phyloP scores from a whole-genome alignment of 148 eudicot genomes.

The Nyssa sinensis region DNA sequence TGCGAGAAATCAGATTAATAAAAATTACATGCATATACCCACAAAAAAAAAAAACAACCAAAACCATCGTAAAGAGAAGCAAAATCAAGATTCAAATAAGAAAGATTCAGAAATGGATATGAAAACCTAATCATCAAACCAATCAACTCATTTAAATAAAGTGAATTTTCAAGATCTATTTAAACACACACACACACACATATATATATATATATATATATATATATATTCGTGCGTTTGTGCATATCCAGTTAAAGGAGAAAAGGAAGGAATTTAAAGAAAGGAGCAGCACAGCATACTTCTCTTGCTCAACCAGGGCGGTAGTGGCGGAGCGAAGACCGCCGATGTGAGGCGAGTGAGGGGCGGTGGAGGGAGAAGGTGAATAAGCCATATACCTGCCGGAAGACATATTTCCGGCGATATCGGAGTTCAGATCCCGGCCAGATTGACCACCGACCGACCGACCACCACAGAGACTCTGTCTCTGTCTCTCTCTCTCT shows the following conservation, averaged over 20 bases:
- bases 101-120: background rate
- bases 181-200: too few relatives aligned
- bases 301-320: slow-evolving; percentile 69
- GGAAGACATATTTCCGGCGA: slow-evolving; percentile 68
- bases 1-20: background rate
- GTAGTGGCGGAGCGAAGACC: slow-evolving; percentile 62
- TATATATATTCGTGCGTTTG: too few relatives aligned
- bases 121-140: background rate
- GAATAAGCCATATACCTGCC: slow-evolving; percentile 98
- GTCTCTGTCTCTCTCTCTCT: slow-evolving; percentile 6
- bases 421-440: slow-evolving; percentile 23
- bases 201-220: too few relatives aligned
- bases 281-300: slow-evolving; percentile 37
- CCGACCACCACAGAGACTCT: background rate
- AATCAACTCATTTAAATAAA: background rate
- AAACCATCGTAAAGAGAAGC: background rate
- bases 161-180: slow-evolving; percentile 17
- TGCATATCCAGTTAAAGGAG: background rate
- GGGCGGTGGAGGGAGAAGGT: slow-evolving; percentile 87
- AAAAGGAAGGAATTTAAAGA: background rate
- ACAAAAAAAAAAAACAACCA: background rate
- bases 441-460: slow-evolving; percentile 18
- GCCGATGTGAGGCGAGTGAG: slow-evolving; percentile 88
- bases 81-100: background rate
- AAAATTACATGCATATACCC: background rate